A percentile compares a stretch with the other conserved stretches of the same genome.
These are phyloP conservation scores for Immersiella caudata DNA, from an alignment of 495 filamentous ascomycete species.

Conservation along the genomic window DNA sequence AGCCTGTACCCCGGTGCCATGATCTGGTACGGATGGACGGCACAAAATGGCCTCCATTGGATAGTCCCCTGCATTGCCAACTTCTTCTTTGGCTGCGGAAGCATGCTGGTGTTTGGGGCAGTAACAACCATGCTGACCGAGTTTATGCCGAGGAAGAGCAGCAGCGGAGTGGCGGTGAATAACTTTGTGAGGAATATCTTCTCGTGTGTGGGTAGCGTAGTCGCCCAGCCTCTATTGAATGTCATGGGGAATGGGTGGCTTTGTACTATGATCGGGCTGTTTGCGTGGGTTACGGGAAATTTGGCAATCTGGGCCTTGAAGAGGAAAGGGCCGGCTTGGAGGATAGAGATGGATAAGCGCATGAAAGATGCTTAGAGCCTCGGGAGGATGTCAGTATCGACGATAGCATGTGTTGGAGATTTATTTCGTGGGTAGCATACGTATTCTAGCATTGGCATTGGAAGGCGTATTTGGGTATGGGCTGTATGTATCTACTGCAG, in stretches of 20 bases:
- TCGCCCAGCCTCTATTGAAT: conserved; percentile 75
- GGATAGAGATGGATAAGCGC: not conserved
- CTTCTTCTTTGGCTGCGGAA: conserved; percentile 85
- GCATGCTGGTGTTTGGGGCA: conserved; percentile 84
- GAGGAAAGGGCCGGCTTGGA: conserved; percentile 45
- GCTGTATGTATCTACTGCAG: too few relatives aligned
- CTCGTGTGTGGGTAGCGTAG: conserved; percentile 71
- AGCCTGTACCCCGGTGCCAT: conserved; percentile 72
- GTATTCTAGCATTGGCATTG: too few relatives aligned
- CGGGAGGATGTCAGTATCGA: conserved; percentile 58
- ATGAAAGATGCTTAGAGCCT: not conserved
- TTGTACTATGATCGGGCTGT: conserved; percentile 74
- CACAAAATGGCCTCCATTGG: conserved; percentile 47
- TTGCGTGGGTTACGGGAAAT: conserved; percentile 58
- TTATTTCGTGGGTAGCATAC: too few relatives aligned
- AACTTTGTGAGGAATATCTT: conserved; percentile 90
- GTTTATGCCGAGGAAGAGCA: conserved; percentile 79
- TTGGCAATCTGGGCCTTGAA: conserved; percentile 68
- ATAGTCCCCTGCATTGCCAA: conserved; percentile 67
- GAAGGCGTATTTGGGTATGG: too few relatives aligned
- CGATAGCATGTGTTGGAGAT: conserved; percentile 32
- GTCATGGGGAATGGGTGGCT: conserved; percentile 89
- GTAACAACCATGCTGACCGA: conserved; percentile 85
- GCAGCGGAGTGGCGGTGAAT: conserved; percentile 79
- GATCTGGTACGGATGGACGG: conserved; percentile 63